Conservation (phyloP, 2,329 filamentous ascomycete species). For the Paecilomyces sp. region DNA sequence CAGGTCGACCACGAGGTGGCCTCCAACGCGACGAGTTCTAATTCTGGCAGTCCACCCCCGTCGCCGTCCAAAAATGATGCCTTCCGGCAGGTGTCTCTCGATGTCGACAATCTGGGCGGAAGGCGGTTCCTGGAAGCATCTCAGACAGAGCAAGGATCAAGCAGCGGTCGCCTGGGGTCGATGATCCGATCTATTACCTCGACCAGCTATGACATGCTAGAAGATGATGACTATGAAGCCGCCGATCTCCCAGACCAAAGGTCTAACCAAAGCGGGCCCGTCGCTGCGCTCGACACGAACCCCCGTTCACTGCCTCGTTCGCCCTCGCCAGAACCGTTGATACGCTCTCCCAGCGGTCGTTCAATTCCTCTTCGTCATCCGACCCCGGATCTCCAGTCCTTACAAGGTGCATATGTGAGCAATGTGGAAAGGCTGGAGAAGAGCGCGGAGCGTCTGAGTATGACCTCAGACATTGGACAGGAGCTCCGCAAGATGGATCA, state of each 20-base stretch:
- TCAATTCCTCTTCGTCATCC: conserved; percentile 41
- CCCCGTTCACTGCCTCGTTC: conserved; percentile 3
- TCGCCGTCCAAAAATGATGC: conserved; percentile 8
- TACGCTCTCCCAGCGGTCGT: conserved; percentile 33
- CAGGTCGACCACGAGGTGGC: conserved; percentile 32
- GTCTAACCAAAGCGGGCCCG: neutral
- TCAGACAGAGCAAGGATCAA: conserved; percentile 16
- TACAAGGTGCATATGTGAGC: conserved; percentile 43
- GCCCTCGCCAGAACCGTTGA: conserved; percentile 22
- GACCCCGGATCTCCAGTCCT: conserved; percentile 42
- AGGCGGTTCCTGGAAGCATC: conserved; percentile 19
- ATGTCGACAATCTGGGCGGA: conserved; percentile 25
- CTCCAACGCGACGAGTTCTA: conserved; percentile 21
- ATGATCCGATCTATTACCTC: conserved; percentile 32
- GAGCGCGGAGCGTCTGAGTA: conserved; percentile 42
- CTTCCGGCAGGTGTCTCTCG: conserved; percentile 23
- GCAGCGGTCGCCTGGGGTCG: conserved; percentile 17
- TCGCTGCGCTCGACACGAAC: neutral
- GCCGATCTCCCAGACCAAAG: conserved; percentile 15
- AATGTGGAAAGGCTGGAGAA: conserved; percentile 45
- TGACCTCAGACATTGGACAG: conserved; percentile 38
- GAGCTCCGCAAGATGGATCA: conserved; percentile 40
- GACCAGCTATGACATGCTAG: conserved; percentile 39
- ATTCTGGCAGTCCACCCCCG: conserved; percentile 26
- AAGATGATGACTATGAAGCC: conserved; percentile 38